These are phyloP conservation scores for Neltuma alba DNA, from an alignment of 306 rosid genomes.

Conservation along the genomic window DNA sequence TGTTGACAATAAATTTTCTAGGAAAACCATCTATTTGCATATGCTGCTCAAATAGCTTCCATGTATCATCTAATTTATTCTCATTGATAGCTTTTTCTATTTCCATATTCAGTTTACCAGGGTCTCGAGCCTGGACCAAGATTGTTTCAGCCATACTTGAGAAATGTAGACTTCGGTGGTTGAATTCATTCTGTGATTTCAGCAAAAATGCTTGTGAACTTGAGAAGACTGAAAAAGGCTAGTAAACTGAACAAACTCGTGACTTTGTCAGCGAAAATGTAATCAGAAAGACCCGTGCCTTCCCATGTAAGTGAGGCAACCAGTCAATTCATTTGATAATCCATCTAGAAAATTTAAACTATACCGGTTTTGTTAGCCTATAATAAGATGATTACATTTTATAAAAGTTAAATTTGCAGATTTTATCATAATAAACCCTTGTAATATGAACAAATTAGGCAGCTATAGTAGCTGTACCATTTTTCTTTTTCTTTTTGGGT, in stretches of 20 bases:
- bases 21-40: slow-evolving; percentile 84
- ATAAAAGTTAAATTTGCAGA: not conserved
- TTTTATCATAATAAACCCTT: not conserved
- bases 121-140: slow-evolving; percentile 82
- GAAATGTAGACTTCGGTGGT: slow-evolving; percentile 33
- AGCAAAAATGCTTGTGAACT: slow-evolving; percentile 23
- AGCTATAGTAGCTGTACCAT: not conserved
- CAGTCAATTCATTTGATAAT: not conserved
- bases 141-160: slow-evolving; percentile 58
- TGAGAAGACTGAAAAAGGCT: slow-evolving; percentile 40
- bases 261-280: slow-evolving; percentile 33
- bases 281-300: slow-evolving; percentile 3
- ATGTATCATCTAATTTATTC: slow-evolving; percentile 57
- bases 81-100: slow-evolving; percentile 59
- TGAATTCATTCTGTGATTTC: slow-evolving; percentile 32
- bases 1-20: slow-evolving; percentile 68
- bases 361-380: not conserved
- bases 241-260: slow-evolving; percentile 33
- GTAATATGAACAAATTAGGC: not conserved
- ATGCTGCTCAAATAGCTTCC: slow-evolving; percentile 80
- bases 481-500: not conserved
- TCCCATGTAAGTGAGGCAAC: not conserved
- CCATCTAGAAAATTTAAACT: not conserved
- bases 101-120: slow-evolving; percentile 60
- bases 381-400: too few relatives aligned